Percentiles rank a stretch among this genome's conserved stretches.
phyloP scores from a whole-genome alignment of 2,329 filamentous ascomycete species.

The Rasamsonia emersonii region DNA sequence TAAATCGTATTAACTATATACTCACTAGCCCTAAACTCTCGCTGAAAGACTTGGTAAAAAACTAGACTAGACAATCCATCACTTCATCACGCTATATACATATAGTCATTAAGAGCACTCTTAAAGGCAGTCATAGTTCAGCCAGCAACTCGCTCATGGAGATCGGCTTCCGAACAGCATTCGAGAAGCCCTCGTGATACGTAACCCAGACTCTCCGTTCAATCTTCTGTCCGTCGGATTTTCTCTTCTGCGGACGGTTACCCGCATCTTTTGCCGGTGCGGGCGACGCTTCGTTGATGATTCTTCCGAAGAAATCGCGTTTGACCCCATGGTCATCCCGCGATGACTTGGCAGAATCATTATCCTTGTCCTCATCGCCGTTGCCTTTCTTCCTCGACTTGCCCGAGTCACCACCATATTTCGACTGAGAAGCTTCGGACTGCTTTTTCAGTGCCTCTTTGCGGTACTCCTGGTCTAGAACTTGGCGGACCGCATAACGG shows the following conservation, averaged over 20 bases:
- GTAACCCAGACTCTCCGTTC: slow-evolving; percentile 71
- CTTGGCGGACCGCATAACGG: slow-evolving; percentile 87
- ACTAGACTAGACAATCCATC: no score
- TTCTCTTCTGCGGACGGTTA: slow-evolving; percentile 18
- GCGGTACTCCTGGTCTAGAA: slow-evolving; percentile 81
- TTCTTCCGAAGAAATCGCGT: slow-evolving; percentile 77
- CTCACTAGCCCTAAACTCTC: no score
- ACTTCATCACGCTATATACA: no score
- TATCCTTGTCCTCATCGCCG: slow-evolving; percentile 22
- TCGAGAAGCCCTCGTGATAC: slow-evolving; percentile 83
- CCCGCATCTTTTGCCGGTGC: slow-evolving; percentile 27
- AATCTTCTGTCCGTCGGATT: slow-evolving; percentile 25
- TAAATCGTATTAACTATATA: no score
- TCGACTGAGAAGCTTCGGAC: slow-evolving; percentile 54
- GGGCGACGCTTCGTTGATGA: slow-evolving; percentile 46
- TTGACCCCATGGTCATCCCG: slow-evolving; percentile 43
- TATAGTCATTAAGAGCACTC: no score
- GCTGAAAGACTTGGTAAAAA: no score
- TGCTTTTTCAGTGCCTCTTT: slow-evolving; percentile 62
- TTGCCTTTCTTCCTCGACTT: slow-evolving; percentile 15
- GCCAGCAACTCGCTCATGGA: slow-evolving; percentile 68
- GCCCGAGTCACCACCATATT: slow-evolving; percentile 18
- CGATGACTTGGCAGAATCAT: slow-evolving; percentile 11
- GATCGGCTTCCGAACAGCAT: slow-evolving; percentile 83
- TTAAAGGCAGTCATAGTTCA: slow-evolving; percentile 19